Evolutionary conservation across 805 yeast genomes (phyloP), one percentile per base, ranked within the genome.

Genomic region (Metschnikowia proteae): DNA sequence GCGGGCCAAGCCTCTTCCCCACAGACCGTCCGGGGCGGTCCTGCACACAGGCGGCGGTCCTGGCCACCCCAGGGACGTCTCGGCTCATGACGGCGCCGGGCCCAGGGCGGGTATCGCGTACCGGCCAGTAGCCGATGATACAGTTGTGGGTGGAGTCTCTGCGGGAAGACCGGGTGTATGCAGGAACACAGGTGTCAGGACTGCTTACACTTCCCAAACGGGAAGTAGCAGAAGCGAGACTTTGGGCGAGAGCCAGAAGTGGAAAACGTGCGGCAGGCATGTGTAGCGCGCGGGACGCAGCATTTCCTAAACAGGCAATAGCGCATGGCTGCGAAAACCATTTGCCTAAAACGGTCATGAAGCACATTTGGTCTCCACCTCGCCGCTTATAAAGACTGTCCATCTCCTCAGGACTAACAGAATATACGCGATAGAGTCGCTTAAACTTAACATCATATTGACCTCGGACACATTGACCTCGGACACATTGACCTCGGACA

Each of bases 301-400:
- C 37, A 17, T 49, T 52, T 40, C 56, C 57, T 36, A 39, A 49
- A 45, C 23, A 37, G 57, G 57, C 49, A 54, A 50, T 50, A n/a
- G 38, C 41, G 43, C 38, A 35, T 45, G 56, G 56, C 56, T 52
- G 54, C 56, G 56, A 54, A 54, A 49, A 25, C 23, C 43, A 39
- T 42, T 50, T 52, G 54, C 57, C 57, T 45, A 49, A 49, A 32
- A 5, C 31, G 45, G 45, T 4, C 42, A 39, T 39, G 34, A 13
- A 6, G 5, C 34, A 22, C 13, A 28, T 1, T 6, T 13, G 31
- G 25, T 11, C 28, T 28, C 36, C 11, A 7, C 35, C 34, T 13
- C 17, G 17, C 26, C 36, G 23, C 30, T 22, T 41, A 41, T 41
- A 41, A 25, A 41, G 26, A 5, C 38, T 28, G 11, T n/a, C 28